phyloP scores from a whole-genome alignment of 352 stramenopile species.

The Phytophthora foliorum region DNA sequence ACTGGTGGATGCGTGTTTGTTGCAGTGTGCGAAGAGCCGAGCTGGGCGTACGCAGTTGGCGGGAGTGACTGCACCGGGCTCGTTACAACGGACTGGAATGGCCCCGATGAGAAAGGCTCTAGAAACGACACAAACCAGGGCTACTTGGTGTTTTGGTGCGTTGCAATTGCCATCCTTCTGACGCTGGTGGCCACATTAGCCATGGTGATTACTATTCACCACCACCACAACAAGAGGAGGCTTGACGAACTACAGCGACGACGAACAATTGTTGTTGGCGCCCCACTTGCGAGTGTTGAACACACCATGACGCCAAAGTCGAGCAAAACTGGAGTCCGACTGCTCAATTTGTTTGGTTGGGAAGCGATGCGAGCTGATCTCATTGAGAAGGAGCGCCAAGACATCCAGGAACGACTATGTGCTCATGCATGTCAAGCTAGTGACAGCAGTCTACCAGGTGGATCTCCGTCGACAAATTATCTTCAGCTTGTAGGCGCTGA shows the following conservation, averaged over 20 bases:
- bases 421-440: neutral
- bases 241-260: constrained; percentile 17
- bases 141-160: constrained; percentile 40
- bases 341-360: constrained; percentile 59
- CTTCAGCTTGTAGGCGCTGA: constrained; percentile 27
- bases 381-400: constrained; percentile 50
- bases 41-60: constrained; percentile 33
- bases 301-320: constrained; percentile 12
- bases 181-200: constrained; percentile 30
- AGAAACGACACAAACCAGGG: constrained; percentile 4
- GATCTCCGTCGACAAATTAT: constrained; percentile 29
- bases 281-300: constrained; percentile 20
- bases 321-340: constrained; percentile 27
- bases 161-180: constrained; percentile 32
- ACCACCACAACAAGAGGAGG: constrained; percentile 26
- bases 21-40: constrained; percentile 34
- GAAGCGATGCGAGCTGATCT: constrained; percentile 51
- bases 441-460: constrained; percentile 12
- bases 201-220: constrained; percentile 34
- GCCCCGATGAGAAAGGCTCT: neutral
- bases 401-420: constrained; percentile 17
- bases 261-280: constrained; percentile 22
- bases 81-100: neutral
- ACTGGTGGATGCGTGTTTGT: constrained; percentile 44
- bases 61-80: constrained; percentile 31